These are phyloP conservation scores for Sporothrix brasiliensis DNA, from an alignment of 2,329 filamentous ascomycete genomes.

Conservation along the genomic window DNA sequence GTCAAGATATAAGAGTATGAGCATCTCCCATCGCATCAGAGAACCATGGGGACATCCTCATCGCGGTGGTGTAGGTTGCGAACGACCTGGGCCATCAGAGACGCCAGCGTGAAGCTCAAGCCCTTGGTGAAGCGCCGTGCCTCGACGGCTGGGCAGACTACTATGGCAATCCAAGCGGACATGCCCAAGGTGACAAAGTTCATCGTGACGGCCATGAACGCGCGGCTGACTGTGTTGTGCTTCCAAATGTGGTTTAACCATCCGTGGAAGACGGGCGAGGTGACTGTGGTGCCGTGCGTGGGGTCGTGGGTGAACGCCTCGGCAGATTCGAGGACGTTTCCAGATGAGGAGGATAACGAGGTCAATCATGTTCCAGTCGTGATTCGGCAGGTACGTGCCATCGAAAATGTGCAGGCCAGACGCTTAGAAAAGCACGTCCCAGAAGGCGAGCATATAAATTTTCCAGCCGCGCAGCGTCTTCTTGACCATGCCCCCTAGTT, in stretches of 20 bases:
- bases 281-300: conserved; percentile 53
- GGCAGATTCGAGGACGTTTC: conserved; percentile 58
- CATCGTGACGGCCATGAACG: conserved; percentile 43
- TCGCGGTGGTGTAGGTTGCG: conserved; percentile 1
- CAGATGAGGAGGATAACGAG: conserved; percentile 58
- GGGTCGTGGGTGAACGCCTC: conserved; percentile 58
- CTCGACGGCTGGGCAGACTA: conserved; percentile 53
- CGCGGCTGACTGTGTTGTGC: conserved; percentile 50
- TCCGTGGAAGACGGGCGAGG: conserved; percentile 59
- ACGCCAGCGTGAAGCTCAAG: conserved; percentile 38
- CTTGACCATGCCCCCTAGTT: conserved; percentile 1
- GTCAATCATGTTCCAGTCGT: conserved; percentile 56
- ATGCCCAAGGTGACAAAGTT: conserved; percentile 59
- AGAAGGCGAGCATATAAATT: conserved; percentile 55
- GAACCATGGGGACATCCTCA: neutral
- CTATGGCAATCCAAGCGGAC: conserved; percentile 58
- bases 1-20: neutral
- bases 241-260: conserved; percentile 58
- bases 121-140: conserved; percentile 50
- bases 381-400: conserved; percentile 50
- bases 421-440: conserved; percentile 62
- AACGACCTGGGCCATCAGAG: neutral
- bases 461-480: neutral
- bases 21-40: too few species aligned
- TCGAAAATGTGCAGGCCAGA: conserved; percentile 50